phyloP scores from a whole-genome alignment of 805 yeast species.

The Cyberlindnera samutprakarnensis region DNA sequence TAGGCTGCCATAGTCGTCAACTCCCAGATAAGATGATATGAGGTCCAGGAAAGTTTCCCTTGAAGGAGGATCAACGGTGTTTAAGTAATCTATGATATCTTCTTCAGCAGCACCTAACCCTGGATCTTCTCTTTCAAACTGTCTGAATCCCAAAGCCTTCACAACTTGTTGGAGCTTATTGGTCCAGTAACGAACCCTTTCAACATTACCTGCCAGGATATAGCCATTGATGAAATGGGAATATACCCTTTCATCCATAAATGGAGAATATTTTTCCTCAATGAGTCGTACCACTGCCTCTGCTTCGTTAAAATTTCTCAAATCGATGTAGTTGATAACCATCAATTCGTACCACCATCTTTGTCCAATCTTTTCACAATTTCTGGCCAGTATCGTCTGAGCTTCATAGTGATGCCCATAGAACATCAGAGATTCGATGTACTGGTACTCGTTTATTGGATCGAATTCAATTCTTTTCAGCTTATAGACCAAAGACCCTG shows the following conservation, averaged over 20 bases:
- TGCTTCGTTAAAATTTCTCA: conserved; percentile 29
- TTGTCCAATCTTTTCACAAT: conserved; percentile 27
- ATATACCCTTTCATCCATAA: conserved; percentile 30
- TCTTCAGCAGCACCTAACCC: conserved; percentile 21
- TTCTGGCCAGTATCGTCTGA: conserved; percentile 26
- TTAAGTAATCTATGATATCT: conserved; percentile 24
- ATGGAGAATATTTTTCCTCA: conserved; percentile 19
- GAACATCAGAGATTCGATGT: conserved; percentile 35
- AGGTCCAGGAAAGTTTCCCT: conserved; percentile 21
- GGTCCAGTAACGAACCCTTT: conserved; percentile 27
- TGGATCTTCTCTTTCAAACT: conserved; percentile 8
- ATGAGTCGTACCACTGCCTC: conserved; percentile 26
- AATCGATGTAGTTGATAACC: conserved; percentile 30
- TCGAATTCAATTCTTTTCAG: conserved; percentile 38
- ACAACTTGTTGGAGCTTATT: conserved; percentile 22
- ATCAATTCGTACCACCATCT: conserved; percentile 51
- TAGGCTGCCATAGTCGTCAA: neutral
- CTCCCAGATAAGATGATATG: conserved; percentile 19
- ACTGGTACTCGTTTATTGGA: conserved; percentile 42
- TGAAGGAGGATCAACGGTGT: conserved; percentile 21
- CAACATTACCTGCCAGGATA: conserved; percentile 19
- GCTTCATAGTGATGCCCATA: conserved; percentile 30
- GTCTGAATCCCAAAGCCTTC: conserved; percentile 19
- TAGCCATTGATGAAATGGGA: conserved; percentile 28
- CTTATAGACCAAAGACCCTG: conserved; percentile 38